These are phyloP conservation scores for Xylaria intraflava DNA, from an alignment of 495 filamentous ascomycete species.

Conservation along the genomic window DNA sequence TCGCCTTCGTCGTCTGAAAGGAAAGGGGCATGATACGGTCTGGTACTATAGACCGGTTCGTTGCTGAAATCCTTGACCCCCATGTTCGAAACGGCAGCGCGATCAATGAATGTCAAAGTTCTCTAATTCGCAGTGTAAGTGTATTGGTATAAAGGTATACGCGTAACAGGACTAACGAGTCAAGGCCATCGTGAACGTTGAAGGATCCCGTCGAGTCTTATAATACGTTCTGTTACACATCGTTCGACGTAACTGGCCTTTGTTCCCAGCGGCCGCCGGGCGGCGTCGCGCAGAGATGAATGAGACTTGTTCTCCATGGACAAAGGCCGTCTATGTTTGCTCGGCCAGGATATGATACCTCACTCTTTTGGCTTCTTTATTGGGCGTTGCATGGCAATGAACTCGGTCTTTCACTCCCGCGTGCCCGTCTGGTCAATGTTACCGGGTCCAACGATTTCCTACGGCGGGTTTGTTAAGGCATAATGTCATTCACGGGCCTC, in stretches of 20 bases:
- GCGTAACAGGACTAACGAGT: neutral
- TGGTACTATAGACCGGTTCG: conserved; percentile 9
- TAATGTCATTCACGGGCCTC: too few relatives aligned
- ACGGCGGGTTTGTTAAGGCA: too few relatives aligned
- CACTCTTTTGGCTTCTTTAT: neutral
- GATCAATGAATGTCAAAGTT: neutral
- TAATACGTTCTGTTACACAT: neutral
- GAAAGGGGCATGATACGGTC: conserved; percentile 17
- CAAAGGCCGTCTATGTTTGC: neutral
- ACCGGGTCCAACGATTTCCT: too few relatives aligned
- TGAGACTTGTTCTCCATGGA: neutral
- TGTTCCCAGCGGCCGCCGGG: neutral
- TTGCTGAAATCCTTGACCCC: neutral
- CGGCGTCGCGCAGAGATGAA: neutral
- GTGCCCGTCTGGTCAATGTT: too few relatives aligned
- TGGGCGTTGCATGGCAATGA: neutral
- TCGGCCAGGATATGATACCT: neutral
- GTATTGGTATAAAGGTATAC: neutral
- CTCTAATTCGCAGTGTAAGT: neutral
- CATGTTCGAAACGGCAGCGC: neutral
- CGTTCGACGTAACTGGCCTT: neutral
- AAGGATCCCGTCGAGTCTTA: neutral
- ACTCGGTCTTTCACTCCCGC: neutral
- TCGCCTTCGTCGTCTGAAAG: conserved; percentile 13
- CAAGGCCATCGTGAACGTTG: neutral